Conservation (phyloP, 345 rosid genomes). For the Trapa incisa region DNA sequence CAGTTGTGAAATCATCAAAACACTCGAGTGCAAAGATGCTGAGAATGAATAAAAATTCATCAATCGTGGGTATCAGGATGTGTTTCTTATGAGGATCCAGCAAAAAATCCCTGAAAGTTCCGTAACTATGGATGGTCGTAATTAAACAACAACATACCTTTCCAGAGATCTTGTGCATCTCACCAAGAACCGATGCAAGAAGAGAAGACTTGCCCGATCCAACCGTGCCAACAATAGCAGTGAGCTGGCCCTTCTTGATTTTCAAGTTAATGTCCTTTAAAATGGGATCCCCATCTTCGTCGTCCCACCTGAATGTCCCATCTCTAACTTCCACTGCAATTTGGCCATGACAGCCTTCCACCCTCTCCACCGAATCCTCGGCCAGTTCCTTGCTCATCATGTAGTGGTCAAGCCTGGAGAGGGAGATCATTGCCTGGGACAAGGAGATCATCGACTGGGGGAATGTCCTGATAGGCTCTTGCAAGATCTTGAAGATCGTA, state of each 20-base stretch:
- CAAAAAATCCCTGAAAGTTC: background rate
- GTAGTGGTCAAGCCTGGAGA: constrained; percentile 60
- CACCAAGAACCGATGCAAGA: constrained; percentile 79
- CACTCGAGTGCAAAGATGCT: background rate
- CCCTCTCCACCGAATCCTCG: constrained; percentile 47
- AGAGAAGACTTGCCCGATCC: constrained; percentile 93
- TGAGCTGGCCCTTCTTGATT: constrained; percentile 64
- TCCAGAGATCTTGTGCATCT: constrained; percentile 80
- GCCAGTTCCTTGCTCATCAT: constrained; percentile 72
- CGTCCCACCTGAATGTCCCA: constrained; percentile 79
- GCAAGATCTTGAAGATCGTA: constrained; percentile 73
- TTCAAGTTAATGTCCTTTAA: constrained; percentile 47
- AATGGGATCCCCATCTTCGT: constrained; percentile 41
- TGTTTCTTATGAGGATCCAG: background rate
- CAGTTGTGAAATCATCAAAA: too few relatives aligned
- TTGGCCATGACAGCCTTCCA: constrained; percentile 34
- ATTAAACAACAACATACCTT: constrained; percentile 26
- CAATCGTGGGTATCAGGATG: too few relatives aligned
- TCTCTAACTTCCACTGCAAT: constrained; percentile 55
- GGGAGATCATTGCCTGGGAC: constrained; percentile 85
- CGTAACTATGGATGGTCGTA: background rate
- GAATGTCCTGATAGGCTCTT: constrained; percentile 78
- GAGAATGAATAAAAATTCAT: background rate
- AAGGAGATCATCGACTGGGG: constrained; percentile 90
- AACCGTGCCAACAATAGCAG: constrained; percentile 84